Evolutionary conservation across 2,329 filamentous ascomycete genomes (phyloP), one percentile per base, ranked within the genome.

Genomic region (Colletotrichum cereale): DNA sequence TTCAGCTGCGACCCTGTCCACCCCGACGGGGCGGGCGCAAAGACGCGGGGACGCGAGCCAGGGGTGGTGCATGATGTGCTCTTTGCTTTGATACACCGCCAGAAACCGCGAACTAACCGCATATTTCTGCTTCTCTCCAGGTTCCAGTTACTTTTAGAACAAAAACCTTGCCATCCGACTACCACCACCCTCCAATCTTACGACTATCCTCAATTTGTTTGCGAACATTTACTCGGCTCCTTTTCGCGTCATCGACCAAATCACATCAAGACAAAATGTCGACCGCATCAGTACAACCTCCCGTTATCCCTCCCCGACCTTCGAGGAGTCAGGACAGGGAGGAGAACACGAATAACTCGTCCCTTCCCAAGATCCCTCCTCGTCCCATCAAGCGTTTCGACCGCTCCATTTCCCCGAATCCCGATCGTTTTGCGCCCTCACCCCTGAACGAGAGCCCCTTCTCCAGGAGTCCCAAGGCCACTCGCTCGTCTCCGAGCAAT

Each of bases 341-440:
- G 53, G 83, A 71, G 79, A 82, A 63, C 75, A 80, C 34, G 60
- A 69, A 60, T 24, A 69, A 76, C 7, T 75, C 78, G 52, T 66
- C 76, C 53, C 82, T 89, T 52, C 95, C 95, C 73, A 89, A 89
- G 78, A 87, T 97, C 60, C 95, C 95, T 74, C 92, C 94, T 73
- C 93, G 95, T 73, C 95, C 95, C 5, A 75, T 80, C 63, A 91
- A 91, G 79, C 92, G 92, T 56, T 79, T 90, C 76, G 91, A 94
- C 75, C 92, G 94, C 81, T 93, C 94, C 38, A 80, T 91, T 73
- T 97, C 94, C 66, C 94, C 94, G 53, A 88, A 90, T 75, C 90
- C 91, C 75, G 92, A 94, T 76, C 91, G 91, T 76, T 97, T 93
- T 80, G 93, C 94, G 44, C 94, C 90, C 62, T 97, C 95, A 63